phyloP scores from a whole-genome alignment of 2,329 filamentous ascomycete species.

The Fusarium mundagurra region DNA sequence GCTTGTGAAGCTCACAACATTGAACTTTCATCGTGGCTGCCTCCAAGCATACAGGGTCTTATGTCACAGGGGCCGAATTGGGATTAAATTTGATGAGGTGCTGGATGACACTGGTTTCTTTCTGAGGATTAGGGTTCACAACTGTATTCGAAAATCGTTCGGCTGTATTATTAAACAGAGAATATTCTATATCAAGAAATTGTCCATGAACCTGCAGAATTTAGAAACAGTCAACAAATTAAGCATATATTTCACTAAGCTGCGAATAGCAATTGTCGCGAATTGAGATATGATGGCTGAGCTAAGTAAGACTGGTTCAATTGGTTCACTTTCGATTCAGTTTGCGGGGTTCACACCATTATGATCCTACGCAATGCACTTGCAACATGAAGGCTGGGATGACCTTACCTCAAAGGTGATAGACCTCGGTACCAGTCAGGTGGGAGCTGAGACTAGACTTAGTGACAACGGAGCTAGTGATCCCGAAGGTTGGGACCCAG shows the following conservation, averaged over 20 bases:
- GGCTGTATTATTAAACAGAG: too few relatives aligned
- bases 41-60: not conserved
- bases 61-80: accelerated
- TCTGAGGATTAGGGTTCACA: not conserved
- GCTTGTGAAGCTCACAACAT: not conserved
- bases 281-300: not conserved
- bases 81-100: not conserved
- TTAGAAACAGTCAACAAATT: not conserved
- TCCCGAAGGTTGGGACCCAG: not conserved
- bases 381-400: not conserved
- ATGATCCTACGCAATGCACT: not conserved
- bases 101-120: accelerated
- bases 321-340: not conserved
- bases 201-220: accelerated
- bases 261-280: not conserved
- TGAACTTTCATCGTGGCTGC: not conserved
- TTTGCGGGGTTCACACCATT: not conserved
- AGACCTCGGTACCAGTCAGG: not conserved
- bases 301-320: not conserved
- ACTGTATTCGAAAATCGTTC: not conserved
- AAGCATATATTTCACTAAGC: not conserved
- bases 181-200: not conserved
- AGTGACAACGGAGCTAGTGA: not conserved
- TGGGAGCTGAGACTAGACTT: not conserved
- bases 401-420: not conserved